These are phyloP conservation scores for Pseudopediastrum boryanum DNA, from an alignment of 139 green algal species.

Conservation along the genomic window DNA sequence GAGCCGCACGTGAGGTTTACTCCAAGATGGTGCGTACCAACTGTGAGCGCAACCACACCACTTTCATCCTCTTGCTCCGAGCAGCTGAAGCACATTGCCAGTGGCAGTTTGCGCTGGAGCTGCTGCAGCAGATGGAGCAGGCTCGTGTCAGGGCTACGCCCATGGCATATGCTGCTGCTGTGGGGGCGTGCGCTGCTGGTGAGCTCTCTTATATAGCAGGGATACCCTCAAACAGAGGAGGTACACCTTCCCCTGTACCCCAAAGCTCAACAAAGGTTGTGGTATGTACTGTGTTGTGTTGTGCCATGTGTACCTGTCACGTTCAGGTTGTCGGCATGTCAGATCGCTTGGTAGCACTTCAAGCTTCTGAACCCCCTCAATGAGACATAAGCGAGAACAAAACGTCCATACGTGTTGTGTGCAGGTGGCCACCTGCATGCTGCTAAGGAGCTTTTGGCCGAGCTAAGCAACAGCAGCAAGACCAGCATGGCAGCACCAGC, in stretches of 20 bases:
- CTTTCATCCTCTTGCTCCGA: constrained; percentile 34
- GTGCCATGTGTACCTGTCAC: background rate
- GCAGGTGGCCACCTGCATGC: background rate
- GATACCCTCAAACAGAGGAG: too few relatives aligned
- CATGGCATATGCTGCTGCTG: constrained; percentile 37
- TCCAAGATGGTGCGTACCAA: constrained; percentile 19
- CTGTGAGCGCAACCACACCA: constrained; percentile 31
- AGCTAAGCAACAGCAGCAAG: constrained; percentile 3
- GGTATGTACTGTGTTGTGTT: background rate
- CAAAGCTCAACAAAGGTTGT: background rate
- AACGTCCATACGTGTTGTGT: background rate
- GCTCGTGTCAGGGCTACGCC: constrained; percentile 19
- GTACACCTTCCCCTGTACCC: too few relatives aligned
- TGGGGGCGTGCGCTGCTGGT: constrained; percentile 33
- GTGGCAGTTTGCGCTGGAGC: constrained; percentile 64
- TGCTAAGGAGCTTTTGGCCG: constrained; percentile 15
- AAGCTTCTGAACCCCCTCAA: background rate
- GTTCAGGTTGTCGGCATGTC: background rate
- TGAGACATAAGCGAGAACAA: background rate
- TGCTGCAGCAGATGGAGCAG: constrained; percentile 78
- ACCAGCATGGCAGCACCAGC: constrained; percentile 31
- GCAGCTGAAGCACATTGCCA: constrained; percentile 12
- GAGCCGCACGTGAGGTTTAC: constrained; percentile 4
- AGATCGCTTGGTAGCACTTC: background rate
- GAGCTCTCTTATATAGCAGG: constrained; percentile 14